These are phyloP conservation scores for Fabrea salina DNA, from an alignment of 169 alveolate species.

Conservation along the genomic window DNA sequence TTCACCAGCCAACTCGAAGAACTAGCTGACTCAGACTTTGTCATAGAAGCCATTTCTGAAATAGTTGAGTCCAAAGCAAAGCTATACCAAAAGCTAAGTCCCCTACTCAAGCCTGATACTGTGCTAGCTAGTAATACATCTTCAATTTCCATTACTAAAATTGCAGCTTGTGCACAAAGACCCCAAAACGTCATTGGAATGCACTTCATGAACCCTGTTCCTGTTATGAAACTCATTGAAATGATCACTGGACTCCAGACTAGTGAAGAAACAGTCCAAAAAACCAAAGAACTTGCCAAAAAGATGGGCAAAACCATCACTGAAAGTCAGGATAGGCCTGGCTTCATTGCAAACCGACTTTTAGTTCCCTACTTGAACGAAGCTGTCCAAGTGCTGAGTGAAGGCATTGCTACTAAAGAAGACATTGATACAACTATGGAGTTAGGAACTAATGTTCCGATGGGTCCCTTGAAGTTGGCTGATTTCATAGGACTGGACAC, in stretches of 20 bases:
- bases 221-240: constrained; percentile 87
- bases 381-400: constrained; percentile 77
- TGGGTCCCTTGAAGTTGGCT: constrained; percentile 92
- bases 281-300: constrained; percentile 50
- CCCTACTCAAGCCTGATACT: constrained; percentile 46
- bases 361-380: constrained; percentile 90
- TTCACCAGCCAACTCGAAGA: constrained; percentile 43
- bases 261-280: constrained; percentile 57
- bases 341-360: constrained; percentile 87
- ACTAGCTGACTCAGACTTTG: constrained; percentile 58
- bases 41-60: constrained; percentile 80
- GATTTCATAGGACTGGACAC: constrained; percentile 92
- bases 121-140: constrained; percentile 87
- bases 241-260: constrained; percentile 77
- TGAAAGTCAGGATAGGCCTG: constrained; percentile 75
- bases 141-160: constrained; percentile 81
- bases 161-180: constrained; percentile 77
- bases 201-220: constrained; percentile 93
- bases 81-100: constrained; percentile 53
- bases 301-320: constrained; percentile 63
- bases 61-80: constrained; percentile 57
- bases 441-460: constrained; percentile 90
- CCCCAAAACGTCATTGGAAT: constrained; percentile 83
- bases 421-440: constrained; percentile 88
- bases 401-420: constrained; percentile 74